Base-by-base conservation (phyloP, 495 filamentous ascomycete genomes). In the Penicillium crystallinum region DNA sequence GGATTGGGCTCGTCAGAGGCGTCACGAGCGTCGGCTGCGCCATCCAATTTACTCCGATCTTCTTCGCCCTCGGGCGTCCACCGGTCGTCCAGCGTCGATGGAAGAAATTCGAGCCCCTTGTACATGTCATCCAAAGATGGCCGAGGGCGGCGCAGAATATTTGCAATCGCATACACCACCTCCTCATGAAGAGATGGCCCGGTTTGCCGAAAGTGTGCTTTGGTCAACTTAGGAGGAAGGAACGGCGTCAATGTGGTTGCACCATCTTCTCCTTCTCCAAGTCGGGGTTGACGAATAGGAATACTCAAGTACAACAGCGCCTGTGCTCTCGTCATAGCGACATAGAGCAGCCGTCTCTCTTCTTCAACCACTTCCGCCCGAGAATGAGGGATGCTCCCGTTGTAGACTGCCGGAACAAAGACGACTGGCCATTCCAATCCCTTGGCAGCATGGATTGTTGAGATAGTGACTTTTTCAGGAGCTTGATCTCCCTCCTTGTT, bases 381-480 rank as follows among this genome's bases (percentile, higher is more conserved):
- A n/a, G 85, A 87, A 69, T 99, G 95, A 2, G 95, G 95, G 48
- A 97, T 97, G 15, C 86, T 93, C 12, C 92, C 92, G 29, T 93
- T 82, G 64, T 96, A 97, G 22, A 87, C 84, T 1, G 87, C 89
- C 0, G 95, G 91, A 11, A 99, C 84, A 67, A 99, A 99, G 0
- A 99, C 89, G 9, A 97, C 81, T 2, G 95, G 95, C 95, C 95
- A 99, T 63, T 99, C 95, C 0, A 99, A 75, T 4, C 95, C 92
- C 65, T 99, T 99, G 0, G 95, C 91, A 0, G 92, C 90, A 63
- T 99, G 95, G 21, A 99, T 97, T 0, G 95, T 99, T 11, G 90
- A 96, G 14, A 99, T 89, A 2, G 91, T 97, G 12, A 97, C 83
- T 60, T 87, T 82, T 11, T 83, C 79, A 18, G 78, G 73, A 4